Evolutionary conservation across 2,329 filamentous ascomycete genomes (phyloP).

Genomic region (Ceratocystiopsis sp.): DNA sequence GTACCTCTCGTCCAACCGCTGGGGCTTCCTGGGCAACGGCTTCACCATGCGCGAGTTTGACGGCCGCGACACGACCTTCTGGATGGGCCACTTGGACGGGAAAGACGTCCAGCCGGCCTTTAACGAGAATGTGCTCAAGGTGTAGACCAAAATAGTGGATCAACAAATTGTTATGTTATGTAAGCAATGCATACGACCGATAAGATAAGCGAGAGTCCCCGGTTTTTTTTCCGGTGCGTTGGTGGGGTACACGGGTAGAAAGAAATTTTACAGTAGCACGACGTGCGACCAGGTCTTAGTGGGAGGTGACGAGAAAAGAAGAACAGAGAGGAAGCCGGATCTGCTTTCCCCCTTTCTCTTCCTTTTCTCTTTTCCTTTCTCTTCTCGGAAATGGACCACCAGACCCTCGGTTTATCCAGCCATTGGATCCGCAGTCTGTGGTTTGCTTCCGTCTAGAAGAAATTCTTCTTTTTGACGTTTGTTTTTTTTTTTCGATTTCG

Average conservation of each 20-base stretch:
- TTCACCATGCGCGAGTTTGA: neutral
- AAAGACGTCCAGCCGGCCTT: neutral
- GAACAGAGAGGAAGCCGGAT: no score
- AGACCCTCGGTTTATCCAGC: slow-evolving; percentile 5
- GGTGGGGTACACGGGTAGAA: no score
- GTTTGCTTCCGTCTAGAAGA: slow-evolving; percentile 1
- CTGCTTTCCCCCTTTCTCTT: no score
- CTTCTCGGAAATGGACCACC: neutral
- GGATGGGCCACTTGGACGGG: neutral
- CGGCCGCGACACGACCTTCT: slow-evolving; percentile 20
- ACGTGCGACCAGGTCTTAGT: no score
- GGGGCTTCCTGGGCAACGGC: neutral
- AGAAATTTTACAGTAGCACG: no score
- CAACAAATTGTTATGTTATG: no score
- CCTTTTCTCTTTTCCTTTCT: no score
- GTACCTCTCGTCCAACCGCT: slow-evolving; percentile 17
- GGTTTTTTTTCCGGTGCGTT: no score
- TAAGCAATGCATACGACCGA: no score
- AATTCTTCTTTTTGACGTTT: neutral
- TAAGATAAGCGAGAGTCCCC: no score
- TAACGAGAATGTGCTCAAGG: neutral
- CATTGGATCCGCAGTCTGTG: slow-evolving; percentile 1
- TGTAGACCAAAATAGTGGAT: no score
- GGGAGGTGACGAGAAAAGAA: no score
- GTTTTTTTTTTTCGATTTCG: neutral